Base-by-base conservation (phyloP, 2,329 filamentous ascomycete genomes). In the Pseudogymnoascus sp. region DNA sequence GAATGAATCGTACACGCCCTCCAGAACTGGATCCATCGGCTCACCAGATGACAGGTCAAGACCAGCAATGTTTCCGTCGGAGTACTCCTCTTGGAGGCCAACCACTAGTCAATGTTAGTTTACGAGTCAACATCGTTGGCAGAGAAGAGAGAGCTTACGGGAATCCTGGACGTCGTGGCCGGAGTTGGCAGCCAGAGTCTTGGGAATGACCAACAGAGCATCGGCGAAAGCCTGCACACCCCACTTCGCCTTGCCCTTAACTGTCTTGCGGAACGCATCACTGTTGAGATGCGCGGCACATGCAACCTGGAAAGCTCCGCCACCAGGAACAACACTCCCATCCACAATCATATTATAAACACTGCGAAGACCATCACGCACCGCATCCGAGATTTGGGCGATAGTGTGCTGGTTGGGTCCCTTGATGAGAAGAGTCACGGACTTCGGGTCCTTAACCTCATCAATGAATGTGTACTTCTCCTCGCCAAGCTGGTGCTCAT, bases 341-440 rank as follows among this genome's bases (percentile, higher is more conserved):
- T 99, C 94, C n/a, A 97, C 93, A 74, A 99, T 97, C 82, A 96
- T 96, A 81, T 99, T 99, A 84, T 97, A 97, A 58, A 97, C 94
- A 73, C 91, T 96, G 71, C 94, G 86, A 67, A 99, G 82, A 64
- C 94, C 94, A 73, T 99, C 94, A 60, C 94, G 86, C 47, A 97
- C 94, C 2, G 94, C 94, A 73, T 99, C 94, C 66, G 91, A 96
- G 71, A 99, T 91, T 76, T 99, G 94, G 12, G 89, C 86, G 70
- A 99, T 99, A 64, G 93, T 97, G 79, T 99, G 94, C 71, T 87
- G 82, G 76, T 99, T 99, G 65, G 94, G 94, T 22, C 94, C 94
- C 81, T 97, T 99, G 81, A 99, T 97, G 70, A 99, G 82, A 33
- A 99, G 81, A 14, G 94, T 99, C 53, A 99, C 94, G 1, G 93